These are phyloP conservation scores for Fusarium gaditjirri DNA, from an alignment of 2,329 filamentous ascomycete genomes.

Conservation along the genomic window DNA sequence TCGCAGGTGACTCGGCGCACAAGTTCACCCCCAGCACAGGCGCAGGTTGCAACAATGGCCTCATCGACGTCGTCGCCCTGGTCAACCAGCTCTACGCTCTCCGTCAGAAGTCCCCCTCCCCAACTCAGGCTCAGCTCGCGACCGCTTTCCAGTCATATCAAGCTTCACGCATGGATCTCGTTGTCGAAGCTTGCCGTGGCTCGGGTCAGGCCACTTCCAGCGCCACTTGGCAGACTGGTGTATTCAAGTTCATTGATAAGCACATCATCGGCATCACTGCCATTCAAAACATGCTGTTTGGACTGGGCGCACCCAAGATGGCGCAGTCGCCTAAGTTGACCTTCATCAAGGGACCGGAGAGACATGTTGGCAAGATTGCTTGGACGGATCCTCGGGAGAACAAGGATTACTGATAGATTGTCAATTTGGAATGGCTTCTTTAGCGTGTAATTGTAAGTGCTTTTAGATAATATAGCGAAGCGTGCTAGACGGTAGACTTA, in stretches of 20 bases:
- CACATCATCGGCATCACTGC: slow-evolving; percentile 7
- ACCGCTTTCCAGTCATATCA: slow-evolving; percentile 28
- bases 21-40: slow-evolving; percentile 53
- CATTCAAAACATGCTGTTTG: slow-evolving; percentile 22
- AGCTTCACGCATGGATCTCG: slow-evolving; percentile 14
- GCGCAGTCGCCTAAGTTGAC: slow-evolving; percentile 9
- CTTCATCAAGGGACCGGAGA: slow-evolving; percentile 1
- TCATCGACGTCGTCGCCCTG: slow-evolving; percentile 48
- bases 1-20: slow-evolving; percentile 52
- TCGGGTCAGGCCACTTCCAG: slow-evolving; percentile 11
- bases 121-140: background rate
- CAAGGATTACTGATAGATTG: background rate
- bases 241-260: slow-evolving; percentile 30
- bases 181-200: slow-evolving; percentile 8
- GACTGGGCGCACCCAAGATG: slow-evolving; percentile 1
- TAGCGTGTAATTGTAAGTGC: background rate
- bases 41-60: slow-evolving; percentile 49
- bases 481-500: background rate
- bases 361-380: background rate
- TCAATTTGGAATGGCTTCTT: background rate
- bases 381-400: background rate
- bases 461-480: background rate
- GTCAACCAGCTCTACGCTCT: slow-evolving; percentile 42
- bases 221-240: slow-evolving; percentile 26
- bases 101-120: background rate